Evolutionary conservation across 2,329 filamentous ascomycete genomes (phyloP).

Genomic region (Botrytis fabae): DNA sequence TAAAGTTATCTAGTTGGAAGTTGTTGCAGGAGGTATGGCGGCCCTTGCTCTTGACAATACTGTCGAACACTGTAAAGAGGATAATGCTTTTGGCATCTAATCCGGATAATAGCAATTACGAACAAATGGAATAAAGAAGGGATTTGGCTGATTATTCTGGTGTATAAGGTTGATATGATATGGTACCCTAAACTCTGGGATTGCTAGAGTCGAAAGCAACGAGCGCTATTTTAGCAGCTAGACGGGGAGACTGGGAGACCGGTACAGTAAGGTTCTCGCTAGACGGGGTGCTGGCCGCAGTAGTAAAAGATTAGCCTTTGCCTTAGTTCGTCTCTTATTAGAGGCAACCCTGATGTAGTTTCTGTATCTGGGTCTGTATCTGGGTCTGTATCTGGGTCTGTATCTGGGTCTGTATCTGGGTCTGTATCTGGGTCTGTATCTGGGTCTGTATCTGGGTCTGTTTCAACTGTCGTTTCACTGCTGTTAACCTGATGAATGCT

Average conservation of each 20-base stretch:
- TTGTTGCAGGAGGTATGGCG: slow-evolving; percentile 21
- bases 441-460: neutral
- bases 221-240: neutral
- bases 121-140: slow-evolving; percentile 29
- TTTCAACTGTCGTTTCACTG: slow-evolving; percentile 1
- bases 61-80: slow-evolving; percentile 32
- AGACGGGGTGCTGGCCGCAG: slow-evolving; percentile 9
- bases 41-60: slow-evolving; percentile 29
- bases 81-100: slow-evolving; percentile 38
- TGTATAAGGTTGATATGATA: slow-evolving; percentile 9
- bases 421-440: neutral
- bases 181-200: neutral
- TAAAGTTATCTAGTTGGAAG: slow-evolving; percentile 28
- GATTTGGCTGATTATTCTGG: slow-evolving; percentile 6
- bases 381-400: neutral
- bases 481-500: neutral
- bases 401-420: neutral
- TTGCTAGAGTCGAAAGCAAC: neutral
- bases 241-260: neutral
- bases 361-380: neutral
- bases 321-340: slow-evolving; percentile 1
- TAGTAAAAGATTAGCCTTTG: neutral
- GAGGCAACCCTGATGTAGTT: neutral
- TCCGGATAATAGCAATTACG: slow-evolving; percentile 30
- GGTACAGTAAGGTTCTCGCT: slow-evolving; percentile 22